phyloP scores from a whole-genome alignment of 139 green algal species.

The Picochlorum sp. region DNA sequence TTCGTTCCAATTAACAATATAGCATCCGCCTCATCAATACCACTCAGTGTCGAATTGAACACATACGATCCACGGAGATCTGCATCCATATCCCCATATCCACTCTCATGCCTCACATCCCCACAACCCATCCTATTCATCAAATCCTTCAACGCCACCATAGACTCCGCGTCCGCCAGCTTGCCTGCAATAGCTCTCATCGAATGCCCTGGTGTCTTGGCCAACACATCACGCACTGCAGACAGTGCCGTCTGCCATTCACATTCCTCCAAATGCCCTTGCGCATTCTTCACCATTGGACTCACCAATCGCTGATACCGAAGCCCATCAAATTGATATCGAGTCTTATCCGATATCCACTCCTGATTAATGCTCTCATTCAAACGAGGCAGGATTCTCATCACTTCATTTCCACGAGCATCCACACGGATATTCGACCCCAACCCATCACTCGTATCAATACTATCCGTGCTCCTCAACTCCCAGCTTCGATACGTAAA shows the following conservation, averaged over 20 bases:
- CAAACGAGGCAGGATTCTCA: slow-evolving; percentile 86
- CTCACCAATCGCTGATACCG: slow-evolving; percentile 82
- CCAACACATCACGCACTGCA: slow-evolving; percentile 41
- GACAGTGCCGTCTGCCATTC: slow-evolving; percentile 72
- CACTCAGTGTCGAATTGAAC: slow-evolving; percentile 76
- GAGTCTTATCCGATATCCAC: slow-evolving; percentile 93
- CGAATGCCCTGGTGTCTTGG: slow-evolving; percentile 42
- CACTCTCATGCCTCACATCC: slow-evolving; percentile 44
- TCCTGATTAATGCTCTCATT: slow-evolving; percentile 99
- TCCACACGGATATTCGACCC: slow-evolving; percentile 87
- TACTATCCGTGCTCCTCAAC: slow-evolving; percentile 84
- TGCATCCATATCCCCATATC: slow-evolving; percentile 50
- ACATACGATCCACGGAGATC: slow-evolving; percentile 86
- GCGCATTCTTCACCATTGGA: slow-evolving; percentile 58
- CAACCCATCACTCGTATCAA: slow-evolving; percentile 89
- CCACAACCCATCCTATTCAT: slow-evolving; percentile 60
- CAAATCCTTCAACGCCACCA: slow-evolving; percentile 82
- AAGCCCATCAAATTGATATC: slow-evolving; percentile 96
- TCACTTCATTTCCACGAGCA: slow-evolving; percentile 76
- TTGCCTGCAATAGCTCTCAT: slow-evolving; percentile 81
- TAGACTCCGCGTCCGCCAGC: slow-evolving; percentile 87
- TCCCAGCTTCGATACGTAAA: slow-evolving; percentile 97
- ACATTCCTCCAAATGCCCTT: slow-evolving; percentile 41
- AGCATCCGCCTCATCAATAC: slow-evolving; percentile 83
- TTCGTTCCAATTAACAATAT: slow-evolving; percentile 93